phyloP scores from a whole-genome alignment of 371 early-diverging fungal species.

The Mucor racemosus region DNA sequence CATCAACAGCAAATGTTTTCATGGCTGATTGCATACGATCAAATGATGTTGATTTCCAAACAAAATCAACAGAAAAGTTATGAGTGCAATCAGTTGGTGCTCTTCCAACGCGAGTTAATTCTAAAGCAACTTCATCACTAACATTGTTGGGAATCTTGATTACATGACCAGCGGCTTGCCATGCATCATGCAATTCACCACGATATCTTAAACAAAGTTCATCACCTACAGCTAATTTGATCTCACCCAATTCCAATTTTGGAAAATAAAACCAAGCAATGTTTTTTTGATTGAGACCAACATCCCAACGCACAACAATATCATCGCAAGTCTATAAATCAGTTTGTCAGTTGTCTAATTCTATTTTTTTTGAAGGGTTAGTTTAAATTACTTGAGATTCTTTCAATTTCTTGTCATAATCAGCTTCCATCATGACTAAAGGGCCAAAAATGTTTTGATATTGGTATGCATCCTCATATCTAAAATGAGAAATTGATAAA shows the following conservation, averaged over 20 bases:
- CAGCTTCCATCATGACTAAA: constrained; percentile 96
- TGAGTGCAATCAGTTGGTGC: constrained; percentile 88
- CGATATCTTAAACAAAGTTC: constrained; percentile 90
- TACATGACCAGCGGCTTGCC: constrained; percentile 93
- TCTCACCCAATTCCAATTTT: constrained; percentile 90
- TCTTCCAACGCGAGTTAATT: constrained; percentile 69
- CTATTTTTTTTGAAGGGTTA: no score
- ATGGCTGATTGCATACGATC: constrained; percentile 96
- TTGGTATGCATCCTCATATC: constrained; percentile 96
- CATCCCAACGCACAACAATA: constrained; percentile 96
- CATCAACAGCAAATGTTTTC: constrained; percentile 95
- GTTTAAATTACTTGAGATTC: constrained; percentile 77
- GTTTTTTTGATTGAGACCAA: constrained; percentile 93
- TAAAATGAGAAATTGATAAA: constrained; percentile 18
- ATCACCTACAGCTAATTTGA: constrained; percentile 95
- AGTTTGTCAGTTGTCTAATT: not conserved
- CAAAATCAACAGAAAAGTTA: constrained; percentile 97
- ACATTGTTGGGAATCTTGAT: constrained; percentile 94
- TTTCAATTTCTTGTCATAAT: constrained; percentile 93
- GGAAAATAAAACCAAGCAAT: constrained; percentile 94
- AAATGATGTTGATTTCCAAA: constrained; percentile 98
- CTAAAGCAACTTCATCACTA: constrained; percentile 93
- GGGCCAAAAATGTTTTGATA: constrained; percentile 97
- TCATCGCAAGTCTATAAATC: constrained; percentile 84
- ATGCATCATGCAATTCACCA: constrained; percentile 84